These are phyloP conservation scores for Fusarium miscanthi DNA, from an alignment of 2,329 filamentous ascomycete genomes.

Conservation along the genomic window DNA sequence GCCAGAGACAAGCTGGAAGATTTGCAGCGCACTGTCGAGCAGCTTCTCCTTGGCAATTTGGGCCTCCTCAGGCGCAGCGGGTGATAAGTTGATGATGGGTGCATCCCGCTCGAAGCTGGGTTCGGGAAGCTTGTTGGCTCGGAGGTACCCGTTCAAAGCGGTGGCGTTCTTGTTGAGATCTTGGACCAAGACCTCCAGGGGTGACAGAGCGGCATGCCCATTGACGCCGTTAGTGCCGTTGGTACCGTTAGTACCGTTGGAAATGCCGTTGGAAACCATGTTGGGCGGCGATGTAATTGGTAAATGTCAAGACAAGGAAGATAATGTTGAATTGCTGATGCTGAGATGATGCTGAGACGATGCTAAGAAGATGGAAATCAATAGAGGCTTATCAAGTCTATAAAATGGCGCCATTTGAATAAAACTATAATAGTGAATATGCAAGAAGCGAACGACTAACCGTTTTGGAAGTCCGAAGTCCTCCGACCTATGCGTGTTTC, in stretches of 20 bases:
- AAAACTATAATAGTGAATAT: neutral
- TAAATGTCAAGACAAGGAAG: neutral
- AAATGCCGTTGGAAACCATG: neutral
- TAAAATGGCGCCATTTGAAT: neutral
- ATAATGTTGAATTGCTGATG: neutral
- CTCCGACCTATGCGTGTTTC: neutral
- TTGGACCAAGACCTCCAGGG: neutral
- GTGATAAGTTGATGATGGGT: neutral
- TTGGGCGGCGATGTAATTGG: neutral
- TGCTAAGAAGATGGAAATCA: neutral
- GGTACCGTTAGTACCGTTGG: neutral
- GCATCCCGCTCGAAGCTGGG: conserved; percentile 3
- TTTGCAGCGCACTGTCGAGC: neutral
- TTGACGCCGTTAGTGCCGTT: neutral
- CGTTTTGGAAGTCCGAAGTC: neutral
- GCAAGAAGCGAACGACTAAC: neutral
- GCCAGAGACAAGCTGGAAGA: neutral
- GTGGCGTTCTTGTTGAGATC: neutral
- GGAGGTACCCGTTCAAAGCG: neutral
- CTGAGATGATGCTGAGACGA: neutral
- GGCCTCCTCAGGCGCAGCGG: neutral
- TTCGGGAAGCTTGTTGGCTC: neutral
- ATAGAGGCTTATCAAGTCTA: neutral
- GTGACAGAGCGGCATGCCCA: neutral
- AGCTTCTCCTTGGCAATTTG: neutral